Conservation (phyloP, 192 early-diverging fungal genomes). For the Bifiguratus adelaidae region DNA sequence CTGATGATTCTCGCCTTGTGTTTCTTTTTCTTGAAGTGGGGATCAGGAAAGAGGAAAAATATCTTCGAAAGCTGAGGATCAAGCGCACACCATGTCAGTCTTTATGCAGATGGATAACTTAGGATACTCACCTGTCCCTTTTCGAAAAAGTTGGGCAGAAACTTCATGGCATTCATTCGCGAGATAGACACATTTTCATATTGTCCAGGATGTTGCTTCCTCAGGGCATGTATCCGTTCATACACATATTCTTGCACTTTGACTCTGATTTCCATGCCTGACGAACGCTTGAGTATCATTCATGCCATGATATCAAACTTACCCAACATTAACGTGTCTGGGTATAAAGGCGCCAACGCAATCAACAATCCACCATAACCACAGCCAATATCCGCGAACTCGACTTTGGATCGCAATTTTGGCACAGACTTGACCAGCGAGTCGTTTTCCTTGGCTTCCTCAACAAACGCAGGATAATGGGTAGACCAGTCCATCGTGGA, state of each 20-base stretch:
- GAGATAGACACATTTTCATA: constrained; percentile 97
- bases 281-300: background rate
- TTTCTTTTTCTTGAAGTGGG: constrained; percentile 98
- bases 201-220: constrained; percentile 55
- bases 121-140: constrained; percentile 65
- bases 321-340: constrained; percentile 86
- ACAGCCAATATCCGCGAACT: constrained; percentile 98
- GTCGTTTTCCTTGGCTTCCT: constrained; percentile 9
- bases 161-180: constrained; percentile 99
- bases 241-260: constrained; percentile 93
- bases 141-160: constrained; percentile 93
- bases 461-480: constrained; percentile 68
- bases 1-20: constrained; percentile 97
- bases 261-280: constrained; percentile 95
- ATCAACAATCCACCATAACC: constrained; percentile 92
- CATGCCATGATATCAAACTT: background rate
- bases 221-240: constrained; percentile 78
- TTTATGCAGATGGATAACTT: background rate
- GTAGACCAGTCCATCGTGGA: constrained; percentile 81
- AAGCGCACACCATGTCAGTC: background rate
- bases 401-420: constrained; percentile 46
- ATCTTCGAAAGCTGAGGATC: constrained; percentile 74
- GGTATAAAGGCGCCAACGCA: constrained; percentile 83
- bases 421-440: constrained; percentile 6
- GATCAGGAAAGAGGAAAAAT: constrained; percentile 98